Evolutionary conservation across 2,329 filamentous ascomycete species (phyloP).

Genomic region (Neonectria ditissima): DNA sequence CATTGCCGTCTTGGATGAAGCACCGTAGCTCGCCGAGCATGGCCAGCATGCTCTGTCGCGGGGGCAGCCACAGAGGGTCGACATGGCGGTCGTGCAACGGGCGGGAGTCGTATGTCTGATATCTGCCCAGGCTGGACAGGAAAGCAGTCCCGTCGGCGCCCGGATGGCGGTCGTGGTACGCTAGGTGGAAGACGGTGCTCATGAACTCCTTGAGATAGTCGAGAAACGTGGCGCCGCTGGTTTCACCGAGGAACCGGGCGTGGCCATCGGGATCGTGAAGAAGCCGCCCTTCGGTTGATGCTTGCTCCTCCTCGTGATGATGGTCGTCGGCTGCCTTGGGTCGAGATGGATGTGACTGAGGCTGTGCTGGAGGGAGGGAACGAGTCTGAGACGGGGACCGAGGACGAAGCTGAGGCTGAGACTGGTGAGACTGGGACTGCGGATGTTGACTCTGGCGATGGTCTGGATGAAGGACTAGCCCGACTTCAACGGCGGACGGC

Average conservation of each 20-base stretch:
- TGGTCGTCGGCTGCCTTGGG: conserved; percentile 21
- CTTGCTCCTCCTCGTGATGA: conserved; percentile 41
- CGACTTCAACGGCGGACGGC: background rate
- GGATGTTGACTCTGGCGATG: conserved; percentile 26
- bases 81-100: conserved; percentile 53
- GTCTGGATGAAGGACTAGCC: background rate
- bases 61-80: conserved; percentile 55
- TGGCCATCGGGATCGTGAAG: conserved; percentile 59
- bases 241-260: conserved; percentile 61
- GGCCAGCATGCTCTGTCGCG: conserved; percentile 49
- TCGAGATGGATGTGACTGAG: conserved; percentile 2
- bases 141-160: conserved; percentile 48
- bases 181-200: conserved; percentile 52
- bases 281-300: conserved; percentile 53
- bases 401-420: conserved; percentile 21
- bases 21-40: conserved; percentile 57
- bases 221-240: conserved; percentile 62
- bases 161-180: conserved; percentile 40
- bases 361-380: background rate
- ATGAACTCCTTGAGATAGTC: conserved; percentile 63
- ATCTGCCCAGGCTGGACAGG: conserved; percentile 56
- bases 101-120: conserved; percentile 61
- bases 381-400: conserved; percentile 30
- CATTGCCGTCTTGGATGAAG: conserved; percentile 60
- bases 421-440: conserved; percentile 13